Evolutionary conservation across 2,329 filamentous ascomycete species (phyloP).

Genomic region (Exserohilum rostratum): DNA sequence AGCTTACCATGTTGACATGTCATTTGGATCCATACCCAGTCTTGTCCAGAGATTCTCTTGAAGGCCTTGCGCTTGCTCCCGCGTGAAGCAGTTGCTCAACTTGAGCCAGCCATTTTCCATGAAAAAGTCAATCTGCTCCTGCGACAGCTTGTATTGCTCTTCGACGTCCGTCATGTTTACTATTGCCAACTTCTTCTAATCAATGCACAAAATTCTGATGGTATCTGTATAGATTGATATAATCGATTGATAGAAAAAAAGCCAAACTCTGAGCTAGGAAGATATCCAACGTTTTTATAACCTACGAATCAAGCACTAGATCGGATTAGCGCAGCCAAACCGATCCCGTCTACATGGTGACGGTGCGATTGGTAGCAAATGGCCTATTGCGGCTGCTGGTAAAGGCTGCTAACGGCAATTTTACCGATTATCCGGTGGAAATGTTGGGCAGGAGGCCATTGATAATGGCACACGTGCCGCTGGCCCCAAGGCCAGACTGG

Average conservation of each 20-base stretch:
- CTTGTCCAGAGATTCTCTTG: conserved; percentile 65
- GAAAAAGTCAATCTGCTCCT: conserved; percentile 60
- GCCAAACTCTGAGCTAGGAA: background rate
- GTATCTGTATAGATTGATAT: too few relatives aligned
- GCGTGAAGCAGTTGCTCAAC: conserved; percentile 59
- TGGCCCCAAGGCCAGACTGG: background rate
- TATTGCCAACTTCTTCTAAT: background rate
- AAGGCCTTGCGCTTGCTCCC: conserved; percentile 55
- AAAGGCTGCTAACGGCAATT: conserved; percentile 14
- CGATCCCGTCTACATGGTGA: background rate
- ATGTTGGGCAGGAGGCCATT: conserved; percentile 21
- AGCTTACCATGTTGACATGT: conserved; percentile 66
- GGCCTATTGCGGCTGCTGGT: background rate
- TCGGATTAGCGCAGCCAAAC: background rate
- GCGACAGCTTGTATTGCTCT: conserved; percentile 46
- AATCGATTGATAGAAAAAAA: background rate
- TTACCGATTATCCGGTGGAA: conserved; percentile 31
- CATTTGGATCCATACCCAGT: conserved; percentile 67
- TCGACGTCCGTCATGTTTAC: conserved; percentile 22
- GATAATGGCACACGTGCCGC: conserved; percentile 18
- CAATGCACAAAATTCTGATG: background rate
- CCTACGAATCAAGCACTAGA: background rate
- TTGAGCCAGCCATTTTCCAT: conserved; percentile 63
- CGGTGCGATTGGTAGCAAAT: conserved; percentile 1
- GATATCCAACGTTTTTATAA: conserved; percentile 5